Base-by-base conservation (phyloP, 768 basidiomycete genomes). In the Tephrocybe sp. region DNA sequence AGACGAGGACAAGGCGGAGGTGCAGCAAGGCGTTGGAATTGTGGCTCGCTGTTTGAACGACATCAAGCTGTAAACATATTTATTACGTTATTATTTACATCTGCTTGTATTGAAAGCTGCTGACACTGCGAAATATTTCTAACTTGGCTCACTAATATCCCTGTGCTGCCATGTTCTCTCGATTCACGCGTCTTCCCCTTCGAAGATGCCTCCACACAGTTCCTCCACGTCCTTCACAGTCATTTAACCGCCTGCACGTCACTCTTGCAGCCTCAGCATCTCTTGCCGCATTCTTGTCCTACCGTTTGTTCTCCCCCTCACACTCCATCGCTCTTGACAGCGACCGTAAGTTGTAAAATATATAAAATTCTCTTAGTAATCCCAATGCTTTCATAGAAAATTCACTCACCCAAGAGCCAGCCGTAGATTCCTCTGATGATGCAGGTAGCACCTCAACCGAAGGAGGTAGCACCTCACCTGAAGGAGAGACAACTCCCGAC, bases 31-130 rank as follows among this genome's bases (percentile, higher is more conserved):
- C 0, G 84, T 83, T 12, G 87, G 86, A 7, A 69, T 80, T 31
- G 75, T 92, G 12, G 83, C 81, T 1, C 70, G 87, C 51, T 84
- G 77, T 59, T 60, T 90, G 56, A 89, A 89, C 65, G 83, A 84
- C 53, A 59, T 86, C 38, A 77, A 83, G 71, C 72, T 76, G 32
- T 64, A 62, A 69, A 71, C 50, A 68, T 66, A 12, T 39, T 38
- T 19, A 37, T 37, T 37, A 16, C 19, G 19, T 18, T 11, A 36
- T 46, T 51, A 30, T 55, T 52, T 34, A 49, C 27, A 35, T 25
- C 13, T 52, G 36, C 22, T 46, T 55, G 35, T 26, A 40, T 37
- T 34, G 9, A 19, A 48, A 43, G 45, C 26, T 32, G 31, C 53
- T 55, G 54, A 47, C 44, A 25, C 27, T 39, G 40, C 47, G n/a